Percentiles rank a stretch among this genome's conserved stretches.
Evolutionary conservation across 768 basidiomycete species (phyloP).

Genomic region (Boletus barrowsii): DNA sequence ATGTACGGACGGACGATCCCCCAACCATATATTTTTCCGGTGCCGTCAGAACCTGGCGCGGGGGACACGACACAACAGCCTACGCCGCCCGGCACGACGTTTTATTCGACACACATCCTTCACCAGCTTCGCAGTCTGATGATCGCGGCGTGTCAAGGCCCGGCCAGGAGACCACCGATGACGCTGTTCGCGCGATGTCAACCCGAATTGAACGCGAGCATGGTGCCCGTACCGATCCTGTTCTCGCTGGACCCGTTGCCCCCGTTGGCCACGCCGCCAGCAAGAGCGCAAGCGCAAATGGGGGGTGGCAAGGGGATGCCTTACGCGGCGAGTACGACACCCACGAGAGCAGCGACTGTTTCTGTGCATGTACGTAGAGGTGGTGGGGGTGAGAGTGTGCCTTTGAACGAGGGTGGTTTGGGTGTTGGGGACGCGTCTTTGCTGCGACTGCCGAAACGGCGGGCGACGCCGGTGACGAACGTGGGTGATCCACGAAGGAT

Average conservation of each 20-base stretch:
- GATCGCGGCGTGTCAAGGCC: slow-evolving; percentile 20
- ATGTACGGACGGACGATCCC: slow-evolving; percentile 49
- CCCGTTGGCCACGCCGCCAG: slow-evolving; percentile 9
- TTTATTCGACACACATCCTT: slow-evolving; percentile 26
- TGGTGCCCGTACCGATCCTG: slow-evolving; percentile 58
- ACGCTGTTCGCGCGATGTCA: slow-evolving; percentile 64
- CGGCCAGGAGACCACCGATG: slow-evolving; percentile 13
- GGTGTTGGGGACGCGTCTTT: background rate
- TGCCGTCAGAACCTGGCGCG: slow-evolving; percentile 5
- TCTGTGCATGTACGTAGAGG: slow-evolving; percentile 29
- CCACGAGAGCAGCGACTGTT: slow-evolving; percentile 31
- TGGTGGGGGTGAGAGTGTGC: background rate
- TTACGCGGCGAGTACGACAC: slow-evolving; percentile 2
- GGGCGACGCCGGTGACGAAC: background rate
- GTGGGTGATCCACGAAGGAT: background rate
- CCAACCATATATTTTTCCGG: slow-evolving; percentile 17
- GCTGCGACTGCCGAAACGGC: slow-evolving; percentile 21
- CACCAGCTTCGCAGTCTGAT: slow-evolving; percentile 25
- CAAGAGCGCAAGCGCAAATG: background rate
- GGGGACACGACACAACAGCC: background rate
- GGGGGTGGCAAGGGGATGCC: background rate
- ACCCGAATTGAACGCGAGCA: slow-evolving; percentile 45
- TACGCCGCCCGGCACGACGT: slow-evolving; percentile 26
- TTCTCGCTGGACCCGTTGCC: slow-evolving; percentile 56
- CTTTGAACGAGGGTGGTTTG: background rate